phyloP scores from a whole-genome alignment of 2,329 filamentous ascomycete species.

The Coniochaeta hoffmannii region DNA sequence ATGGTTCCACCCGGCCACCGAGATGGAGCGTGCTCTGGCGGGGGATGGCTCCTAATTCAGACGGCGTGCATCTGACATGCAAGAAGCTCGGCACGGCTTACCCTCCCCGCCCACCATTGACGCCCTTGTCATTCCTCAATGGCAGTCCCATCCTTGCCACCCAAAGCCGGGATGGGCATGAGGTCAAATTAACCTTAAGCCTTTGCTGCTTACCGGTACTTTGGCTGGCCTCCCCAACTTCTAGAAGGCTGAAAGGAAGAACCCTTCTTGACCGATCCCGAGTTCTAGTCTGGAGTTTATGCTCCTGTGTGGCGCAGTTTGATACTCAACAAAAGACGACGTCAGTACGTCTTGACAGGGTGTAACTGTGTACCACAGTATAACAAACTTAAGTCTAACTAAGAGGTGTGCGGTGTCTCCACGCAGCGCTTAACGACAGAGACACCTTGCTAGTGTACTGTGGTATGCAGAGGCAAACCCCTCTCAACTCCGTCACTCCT shows the following conservation, averaged over 20 bases:
- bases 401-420: too few species aligned
- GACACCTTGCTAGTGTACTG: too few species aligned
- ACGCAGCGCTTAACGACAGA: too few species aligned
- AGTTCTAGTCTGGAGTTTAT: background rate
- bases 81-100: background rate
- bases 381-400: too few species aligned
- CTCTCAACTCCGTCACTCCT: too few species aligned
- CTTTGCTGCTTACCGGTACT: background rate
- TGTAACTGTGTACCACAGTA: too few species aligned
- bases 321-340: too few species aligned
- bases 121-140: background rate
- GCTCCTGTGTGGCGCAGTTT: background rate
- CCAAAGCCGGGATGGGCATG: background rate
- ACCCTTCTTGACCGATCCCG: background rate
- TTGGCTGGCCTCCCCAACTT: background rate
- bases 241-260: background rate
- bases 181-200: conserved; percentile 1
- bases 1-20: background rate
- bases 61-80: background rate
- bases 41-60: background rate
- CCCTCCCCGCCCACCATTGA: background rate
- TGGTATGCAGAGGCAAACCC: too few species aligned
- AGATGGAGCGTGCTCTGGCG: background rate
- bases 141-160: too few species aligned
- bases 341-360: too few species aligned